A percentile compares a stretch with the other conserved stretches of the same genome.
Evolutionary conservation across 441 rosid species (phyloP).

Genomic region (Gossypium gossypioides): DNA sequence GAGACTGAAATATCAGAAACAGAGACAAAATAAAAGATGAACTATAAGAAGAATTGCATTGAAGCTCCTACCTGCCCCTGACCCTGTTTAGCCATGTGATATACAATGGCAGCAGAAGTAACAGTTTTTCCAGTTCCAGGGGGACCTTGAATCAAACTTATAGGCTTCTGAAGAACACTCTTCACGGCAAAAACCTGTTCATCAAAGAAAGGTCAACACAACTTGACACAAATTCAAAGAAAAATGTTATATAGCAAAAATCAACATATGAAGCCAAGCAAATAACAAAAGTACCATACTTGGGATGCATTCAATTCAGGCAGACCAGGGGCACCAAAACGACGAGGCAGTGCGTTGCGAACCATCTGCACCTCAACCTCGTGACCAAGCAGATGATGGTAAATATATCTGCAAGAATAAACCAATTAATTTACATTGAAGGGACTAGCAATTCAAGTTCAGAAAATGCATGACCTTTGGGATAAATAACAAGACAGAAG

Average conservation of each 20-base stretch:
- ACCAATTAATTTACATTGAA: not conserved
- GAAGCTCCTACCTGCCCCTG: conserved; percentile 73
- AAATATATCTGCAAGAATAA: conserved; percentile 58
- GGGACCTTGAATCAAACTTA: conserved; percentile 97
- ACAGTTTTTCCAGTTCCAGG: conserved; percentile 99
- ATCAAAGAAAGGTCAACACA: conserved; percentile 3
- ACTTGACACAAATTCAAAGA: not conserved
- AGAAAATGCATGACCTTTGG: not conserved
- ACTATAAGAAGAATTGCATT: conserved; percentile 11
- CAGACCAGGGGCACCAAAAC: conserved; percentile 97
- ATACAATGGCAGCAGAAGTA: conserved; percentile 99
- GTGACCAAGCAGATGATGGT: conserved; percentile 94
- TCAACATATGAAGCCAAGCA: not conserved
- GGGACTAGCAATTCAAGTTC: not conserved
- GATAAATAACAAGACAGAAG: not conserved
- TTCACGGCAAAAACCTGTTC: conserved; percentile 87
- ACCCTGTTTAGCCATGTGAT: conserved; percentile 99
- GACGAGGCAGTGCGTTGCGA: conserved; percentile 81
- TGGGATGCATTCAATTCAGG: conserved; percentile 99
- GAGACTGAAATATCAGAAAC: conserved; percentile 14
- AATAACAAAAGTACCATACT: conserved; percentile 25
- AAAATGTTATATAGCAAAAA: not conserved
- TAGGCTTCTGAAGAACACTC: conserved; percentile 95
- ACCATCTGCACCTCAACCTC: conserved; percentile 97
- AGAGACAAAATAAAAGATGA: not conserved